A percentile compares a stretch with the other conserved stretches of the same genome.
These are phyloP conservation scores for Apophysomyces elegans DNA, from an alignment of 371 early-diverging fungal species.

Conservation along the genomic window DNA sequence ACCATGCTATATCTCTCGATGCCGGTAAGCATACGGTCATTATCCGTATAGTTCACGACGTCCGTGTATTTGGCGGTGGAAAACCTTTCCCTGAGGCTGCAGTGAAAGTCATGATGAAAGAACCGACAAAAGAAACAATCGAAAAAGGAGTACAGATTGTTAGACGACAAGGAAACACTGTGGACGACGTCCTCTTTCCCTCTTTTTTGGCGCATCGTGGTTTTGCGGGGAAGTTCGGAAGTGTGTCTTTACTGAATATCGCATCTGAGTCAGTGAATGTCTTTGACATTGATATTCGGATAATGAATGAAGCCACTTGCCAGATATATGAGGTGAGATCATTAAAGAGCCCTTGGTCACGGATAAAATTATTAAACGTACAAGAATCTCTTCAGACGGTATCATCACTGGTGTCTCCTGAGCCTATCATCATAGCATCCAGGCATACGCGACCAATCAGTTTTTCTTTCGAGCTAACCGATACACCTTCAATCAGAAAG, in stretches of 20 bases:
- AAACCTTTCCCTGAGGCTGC: constrained; percentile 48
- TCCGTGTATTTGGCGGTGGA: constrained; percentile 66
- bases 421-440: constrained; percentile 1
- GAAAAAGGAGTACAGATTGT: background rate
- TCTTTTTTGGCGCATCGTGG: constrained; percentile 25
- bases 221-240: constrained; percentile 25
- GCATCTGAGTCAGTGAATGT: background rate
- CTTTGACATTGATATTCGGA: background rate
- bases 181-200: constrained; percentile 22
- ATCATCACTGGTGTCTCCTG: background rate
- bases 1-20: constrained; percentile 38
- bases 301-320: background rate
- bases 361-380: background rate
- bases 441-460: constrained; percentile 26
- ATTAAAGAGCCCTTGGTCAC: background rate
- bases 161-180: background rate
- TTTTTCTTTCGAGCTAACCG: constrained; percentile 14
- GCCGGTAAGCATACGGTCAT: constrained; percentile 55
- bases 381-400: background rate
- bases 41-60: constrained; percentile 64
- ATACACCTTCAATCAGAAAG: background rate
- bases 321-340: background rate
- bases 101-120: constrained; percentile 27
- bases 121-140: background rate
- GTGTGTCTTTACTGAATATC: constrained; percentile 28